phyloP scores from a whole-genome alignment of 768 basidiomycete species.

The Pholiota microspora region DNA sequence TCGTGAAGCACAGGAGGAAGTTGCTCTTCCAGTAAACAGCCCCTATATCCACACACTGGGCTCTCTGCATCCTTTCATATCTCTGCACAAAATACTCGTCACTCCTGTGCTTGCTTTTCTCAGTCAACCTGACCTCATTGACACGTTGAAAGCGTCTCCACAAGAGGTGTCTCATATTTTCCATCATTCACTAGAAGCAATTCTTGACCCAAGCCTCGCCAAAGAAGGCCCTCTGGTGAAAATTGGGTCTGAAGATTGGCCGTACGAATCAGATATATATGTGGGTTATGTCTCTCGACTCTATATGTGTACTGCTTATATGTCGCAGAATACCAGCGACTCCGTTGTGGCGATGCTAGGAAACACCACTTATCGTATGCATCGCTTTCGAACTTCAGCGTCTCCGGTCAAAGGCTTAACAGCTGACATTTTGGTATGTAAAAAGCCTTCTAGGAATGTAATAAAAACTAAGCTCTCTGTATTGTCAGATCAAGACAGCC shows the following conservation, averaged over 20 bases:
- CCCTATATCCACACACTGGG: constrained; percentile 60
- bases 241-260: constrained; percentile 72
- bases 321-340: constrained; percentile 55
- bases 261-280: constrained; percentile 68
- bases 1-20: constrained; percentile 86
- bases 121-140: constrained; percentile 50
- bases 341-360: constrained; percentile 43
- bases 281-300: constrained; percentile 40
- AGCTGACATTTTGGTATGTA: constrained; percentile 72
- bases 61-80: constrained; percentile 64
- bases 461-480: neutral
- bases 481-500: constrained; percentile 60
- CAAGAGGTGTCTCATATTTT: constrained; percentile 82
- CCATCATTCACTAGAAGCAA: constrained; percentile 70
- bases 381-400: constrained; percentile 74
- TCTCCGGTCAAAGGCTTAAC: constrained; percentile 87
- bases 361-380: constrained; percentile 68
- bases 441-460: neutral
- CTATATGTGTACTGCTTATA: neutral
- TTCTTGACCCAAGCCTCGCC: constrained; percentile 59
- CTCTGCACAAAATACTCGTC: constrained; percentile 67
- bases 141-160: constrained; percentile 49
- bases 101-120: constrained; percentile 78
- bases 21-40: constrained; percentile 58
- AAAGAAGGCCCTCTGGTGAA: constrained; percentile 45